Percentiles rank a stretch among this genome's conserved stretches.
Conservation (phyloP, 306 rosid species). For the Trifolium repens region DNA sequence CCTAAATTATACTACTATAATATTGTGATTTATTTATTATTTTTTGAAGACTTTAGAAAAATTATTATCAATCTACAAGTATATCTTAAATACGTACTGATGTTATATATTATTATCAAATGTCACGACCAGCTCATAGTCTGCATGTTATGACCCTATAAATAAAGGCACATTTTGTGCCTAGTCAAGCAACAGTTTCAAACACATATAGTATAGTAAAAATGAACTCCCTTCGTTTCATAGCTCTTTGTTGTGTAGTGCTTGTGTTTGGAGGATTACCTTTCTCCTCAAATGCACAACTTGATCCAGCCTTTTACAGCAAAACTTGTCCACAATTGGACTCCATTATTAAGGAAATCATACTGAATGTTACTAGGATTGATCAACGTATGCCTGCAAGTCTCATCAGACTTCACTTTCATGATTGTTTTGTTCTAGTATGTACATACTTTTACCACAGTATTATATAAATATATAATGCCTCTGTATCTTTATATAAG, state of each 20-base stretch:
- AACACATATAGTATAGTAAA: neutral
- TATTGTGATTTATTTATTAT: neutral
- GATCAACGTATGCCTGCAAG: conserved; percentile 55
- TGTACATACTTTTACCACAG: too few species aligned
- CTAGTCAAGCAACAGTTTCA: neutral
- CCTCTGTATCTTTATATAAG: too few species aligned
- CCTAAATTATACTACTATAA: too few species aligned
- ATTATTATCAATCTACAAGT: neutral
- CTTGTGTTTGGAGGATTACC: conserved; percentile 43
- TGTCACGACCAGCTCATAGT: neutral
- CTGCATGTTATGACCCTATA: neutral
- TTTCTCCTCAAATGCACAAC: conserved; percentile 41
- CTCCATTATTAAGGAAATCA: neutral
- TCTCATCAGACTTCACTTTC: conserved; percentile 62
- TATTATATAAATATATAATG: too few species aligned
- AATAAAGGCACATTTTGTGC: neutral
- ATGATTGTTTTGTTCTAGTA: conserved; percentile 59
- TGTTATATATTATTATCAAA: neutral
- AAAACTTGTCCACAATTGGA: neutral
- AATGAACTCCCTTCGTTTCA: neutral
- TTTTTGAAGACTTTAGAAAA: neutral
- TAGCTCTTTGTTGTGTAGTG: conserved; percentile 23
- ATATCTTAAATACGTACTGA: neutral
- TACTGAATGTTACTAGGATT: neutral
- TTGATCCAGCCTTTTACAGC: neutral